Conservation (phyloP, 345 rosid species). For the Gossypium anomalum region DNA sequence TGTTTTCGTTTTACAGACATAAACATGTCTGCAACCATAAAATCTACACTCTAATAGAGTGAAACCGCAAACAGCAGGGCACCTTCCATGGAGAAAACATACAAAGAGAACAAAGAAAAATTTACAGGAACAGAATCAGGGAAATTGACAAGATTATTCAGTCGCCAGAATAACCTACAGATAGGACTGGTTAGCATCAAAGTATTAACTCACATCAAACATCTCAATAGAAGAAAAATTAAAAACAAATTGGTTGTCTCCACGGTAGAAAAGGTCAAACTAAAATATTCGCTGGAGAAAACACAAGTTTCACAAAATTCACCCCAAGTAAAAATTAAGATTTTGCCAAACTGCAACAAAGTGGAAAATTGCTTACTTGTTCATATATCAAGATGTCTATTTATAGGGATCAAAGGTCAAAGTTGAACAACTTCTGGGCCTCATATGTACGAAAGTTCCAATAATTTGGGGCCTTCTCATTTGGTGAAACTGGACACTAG, state of each 20-base stretch:
- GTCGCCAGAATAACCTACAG: neutral
- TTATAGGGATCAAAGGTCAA: neutral
- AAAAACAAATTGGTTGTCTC: neutral
- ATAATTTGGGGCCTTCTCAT: neutral
- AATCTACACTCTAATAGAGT: neutral
- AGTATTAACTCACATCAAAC: neutral
- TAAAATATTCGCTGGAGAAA: neutral
- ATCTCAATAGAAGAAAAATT: neutral
- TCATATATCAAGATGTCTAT: neutral
- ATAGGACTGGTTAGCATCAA: neutral
- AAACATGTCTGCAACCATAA: neutral
- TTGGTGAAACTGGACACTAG: neutral
- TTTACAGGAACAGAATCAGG: neutral
- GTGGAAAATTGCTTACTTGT: neutral
- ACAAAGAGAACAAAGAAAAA: neutral
- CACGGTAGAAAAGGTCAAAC: neutral
- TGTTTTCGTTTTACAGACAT: neutral
- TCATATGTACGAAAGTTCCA: neutral
- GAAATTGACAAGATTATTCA: neutral
- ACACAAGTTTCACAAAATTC: no score
- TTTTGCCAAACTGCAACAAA: neutral
- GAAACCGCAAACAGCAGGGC: neutral
- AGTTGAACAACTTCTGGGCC: neutral
- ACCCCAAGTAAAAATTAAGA: neutral
- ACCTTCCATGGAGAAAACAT: neutral